These are phyloP conservation scores for Scheffersomyces lignicola DNA, from an alignment of 1,139 yeast species.

Conservation along the genomic window DNA sequence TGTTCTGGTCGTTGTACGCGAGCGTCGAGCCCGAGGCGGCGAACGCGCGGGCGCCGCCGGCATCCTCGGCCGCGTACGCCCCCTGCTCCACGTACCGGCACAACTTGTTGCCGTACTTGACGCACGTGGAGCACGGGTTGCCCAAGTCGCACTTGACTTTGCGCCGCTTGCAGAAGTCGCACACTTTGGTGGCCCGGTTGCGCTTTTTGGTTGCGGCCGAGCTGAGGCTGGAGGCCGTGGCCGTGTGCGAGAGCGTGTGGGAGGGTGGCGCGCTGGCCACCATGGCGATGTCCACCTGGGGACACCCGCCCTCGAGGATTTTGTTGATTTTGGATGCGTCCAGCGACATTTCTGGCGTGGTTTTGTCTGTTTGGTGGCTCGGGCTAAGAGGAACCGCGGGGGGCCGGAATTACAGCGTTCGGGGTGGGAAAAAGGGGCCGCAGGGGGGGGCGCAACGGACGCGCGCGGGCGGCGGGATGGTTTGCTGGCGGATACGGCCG, in stretches of 20 bases:
- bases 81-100: slow-evolving; percentile 3
- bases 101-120: slow-evolving; percentile 27
- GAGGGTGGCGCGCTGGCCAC: no score
- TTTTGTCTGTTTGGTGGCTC: no score
- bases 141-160: slow-evolving; percentile 47
- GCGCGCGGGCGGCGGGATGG: no score
- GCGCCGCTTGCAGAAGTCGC: slow-evolving; percentile 41
- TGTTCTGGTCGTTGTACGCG: slow-evolving; percentile 2
- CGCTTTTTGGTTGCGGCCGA: slow-evolving; percentile 24
- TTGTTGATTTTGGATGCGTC: no score
- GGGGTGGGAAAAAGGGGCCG: no score
- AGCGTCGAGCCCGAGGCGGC: background rate
- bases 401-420: no score
- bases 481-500: no score
- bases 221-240: no score
- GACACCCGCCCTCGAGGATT: background rate
- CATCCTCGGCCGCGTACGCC: background rate
- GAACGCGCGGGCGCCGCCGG: background rate
- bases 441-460: no score
- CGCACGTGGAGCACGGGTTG: slow-evolving; percentile 42
- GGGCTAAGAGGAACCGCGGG: no score
- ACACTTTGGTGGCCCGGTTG: slow-evolving; percentile 36
- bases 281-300: slow-evolving; percentile 3
- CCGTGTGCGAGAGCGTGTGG: no score
- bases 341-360: no score